These are phyloP conservation scores for Fragaria ananassa DNA, from an alignment of 306 rosid species.

Conservation along the genomic window DNA sequence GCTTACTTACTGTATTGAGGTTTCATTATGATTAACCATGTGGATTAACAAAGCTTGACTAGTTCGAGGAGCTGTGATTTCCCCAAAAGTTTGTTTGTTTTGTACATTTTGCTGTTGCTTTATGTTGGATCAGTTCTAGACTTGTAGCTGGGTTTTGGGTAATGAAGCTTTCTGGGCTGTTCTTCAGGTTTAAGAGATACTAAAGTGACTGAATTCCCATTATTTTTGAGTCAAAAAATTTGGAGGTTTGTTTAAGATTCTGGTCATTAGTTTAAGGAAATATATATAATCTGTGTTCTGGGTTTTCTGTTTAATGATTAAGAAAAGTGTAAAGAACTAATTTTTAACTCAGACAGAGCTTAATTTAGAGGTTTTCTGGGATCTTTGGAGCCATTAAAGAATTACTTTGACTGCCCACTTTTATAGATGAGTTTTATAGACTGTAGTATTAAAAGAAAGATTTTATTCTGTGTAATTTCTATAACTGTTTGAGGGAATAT, in stretches of 20 bases:
- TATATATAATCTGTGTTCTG: constrained; percentile 18
- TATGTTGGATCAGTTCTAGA: constrained; percentile 15
- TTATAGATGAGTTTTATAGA: constrained; percentile 36
- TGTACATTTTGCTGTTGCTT: constrained; percentile 11
- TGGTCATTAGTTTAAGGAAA: constrained; percentile 22
- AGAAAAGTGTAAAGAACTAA: constrained; percentile 33
- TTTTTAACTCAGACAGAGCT: constrained; percentile 28
- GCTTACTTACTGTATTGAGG: constrained; percentile 24
- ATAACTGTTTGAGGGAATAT: background rate
- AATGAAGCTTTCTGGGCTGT: constrained; percentile 14
- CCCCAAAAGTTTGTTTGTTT: constrained; percentile 34
- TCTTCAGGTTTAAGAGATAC: constrained; percentile 17
- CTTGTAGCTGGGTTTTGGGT: constrained; percentile 22
- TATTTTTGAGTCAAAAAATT: constrained; percentile 20
- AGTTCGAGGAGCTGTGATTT: constrained; percentile 37
- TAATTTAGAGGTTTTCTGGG: constrained; percentile 40
- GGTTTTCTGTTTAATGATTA: constrained; percentile 25
- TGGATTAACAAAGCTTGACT: constrained; percentile 43
- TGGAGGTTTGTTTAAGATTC: constrained; percentile 19
- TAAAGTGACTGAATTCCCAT: constrained; percentile 15
- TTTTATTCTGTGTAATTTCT: constrained; percentile 35
- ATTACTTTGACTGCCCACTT: constrained; percentile 52
- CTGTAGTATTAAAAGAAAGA: constrained; percentile 36
- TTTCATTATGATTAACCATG: constrained; percentile 28
- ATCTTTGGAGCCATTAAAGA: constrained; percentile 44